phyloP scores from a whole-genome alignment of 2,329 filamentous ascomycete genomes.

The Alternaria sp. region DNA sequence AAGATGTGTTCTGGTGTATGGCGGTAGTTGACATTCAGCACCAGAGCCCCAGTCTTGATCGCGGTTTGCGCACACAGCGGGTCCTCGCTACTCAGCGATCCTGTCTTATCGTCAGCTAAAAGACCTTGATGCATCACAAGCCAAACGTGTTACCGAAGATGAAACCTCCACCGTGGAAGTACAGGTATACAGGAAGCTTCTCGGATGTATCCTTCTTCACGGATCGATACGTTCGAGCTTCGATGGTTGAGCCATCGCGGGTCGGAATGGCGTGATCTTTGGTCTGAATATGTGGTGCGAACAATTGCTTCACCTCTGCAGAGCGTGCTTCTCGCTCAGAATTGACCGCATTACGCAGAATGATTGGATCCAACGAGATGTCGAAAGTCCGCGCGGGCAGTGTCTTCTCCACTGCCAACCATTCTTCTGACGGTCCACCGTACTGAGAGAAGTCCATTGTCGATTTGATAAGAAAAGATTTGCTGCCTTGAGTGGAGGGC shows the following conservation, averaged over 20 bases:
- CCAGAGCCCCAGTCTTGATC: slow-evolving; percentile 50
- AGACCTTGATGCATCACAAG: background rate
- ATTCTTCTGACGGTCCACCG: slow-evolving; percentile 34
- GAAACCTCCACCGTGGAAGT: slow-evolving; percentile 63
- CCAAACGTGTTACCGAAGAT: slow-evolving; percentile 54
- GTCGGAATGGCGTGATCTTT: slow-evolving; percentile 45
- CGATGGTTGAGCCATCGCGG: slow-evolving; percentile 55
- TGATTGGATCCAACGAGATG: slow-evolving; percentile 20
- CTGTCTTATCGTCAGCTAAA: background rate
- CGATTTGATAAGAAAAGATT: background rate
- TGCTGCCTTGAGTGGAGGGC: no score
- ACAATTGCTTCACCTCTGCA: slow-evolving; percentile 24
- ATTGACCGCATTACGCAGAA: slow-evolving; percentile 28
- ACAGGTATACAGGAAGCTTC: slow-evolving; percentile 57
- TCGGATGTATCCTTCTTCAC: slow-evolving; percentile 37
- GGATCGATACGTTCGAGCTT: slow-evolving; percentile 58
- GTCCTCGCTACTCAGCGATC: slow-evolving; percentile 60
- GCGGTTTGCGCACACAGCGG: slow-evolving; percentile 59
- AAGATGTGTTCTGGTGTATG: slow-evolving; percentile 63
- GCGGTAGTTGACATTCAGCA: slow-evolving; percentile 65
- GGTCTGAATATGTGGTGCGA: slow-evolving; percentile 30
- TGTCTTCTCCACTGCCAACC: slow-evolving; percentile 41
- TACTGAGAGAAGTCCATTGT: slow-evolving; percentile 12
- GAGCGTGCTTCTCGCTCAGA: slow-evolving; percentile 26
- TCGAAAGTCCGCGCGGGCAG: slow-evolving; percentile 33